Evolutionary conservation across 352 stramenopile genomes (phyloP).

Genomic region (Chrysophaeum taylorii): DNA sequence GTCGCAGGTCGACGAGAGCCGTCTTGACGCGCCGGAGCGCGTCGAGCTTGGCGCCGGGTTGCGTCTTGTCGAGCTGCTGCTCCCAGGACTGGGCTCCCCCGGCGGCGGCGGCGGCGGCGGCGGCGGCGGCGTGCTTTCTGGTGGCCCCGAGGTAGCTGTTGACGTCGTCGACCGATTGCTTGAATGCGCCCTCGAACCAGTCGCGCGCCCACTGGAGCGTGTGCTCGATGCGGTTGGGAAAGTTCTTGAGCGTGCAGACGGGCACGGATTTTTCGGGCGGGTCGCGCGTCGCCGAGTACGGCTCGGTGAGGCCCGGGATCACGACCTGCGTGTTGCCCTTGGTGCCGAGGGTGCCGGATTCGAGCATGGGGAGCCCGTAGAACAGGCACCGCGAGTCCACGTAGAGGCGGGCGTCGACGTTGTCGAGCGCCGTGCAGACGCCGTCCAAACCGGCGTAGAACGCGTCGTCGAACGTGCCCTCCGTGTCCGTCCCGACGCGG

Average conservation of each 20-base stretch:
- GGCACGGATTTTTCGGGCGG: conserved; percentile 97
- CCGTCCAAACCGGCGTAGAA: conserved; percentile 93
- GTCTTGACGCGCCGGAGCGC: conserved; percentile 78
- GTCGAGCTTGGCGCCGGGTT: conserved; percentile 92
- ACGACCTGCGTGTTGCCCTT: conserved; percentile 88
- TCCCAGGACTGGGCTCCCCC: conserved; percentile 53
- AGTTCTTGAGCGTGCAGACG: conserved; percentile 99
- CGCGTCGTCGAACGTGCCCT: conserved; percentile 94
- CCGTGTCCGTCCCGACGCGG: conserved; percentile 76
- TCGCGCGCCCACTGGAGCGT: conserved; percentile 96
- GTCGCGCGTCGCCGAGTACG: conserved; percentile 92
- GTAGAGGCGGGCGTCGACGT: conserved; percentile 97
- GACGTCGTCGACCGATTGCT: conserved; percentile 87
- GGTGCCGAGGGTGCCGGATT: conserved; percentile 95
- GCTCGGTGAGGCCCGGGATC: conserved; percentile 70
- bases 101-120: neutral
- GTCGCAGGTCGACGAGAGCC: conserved; percentile 79
- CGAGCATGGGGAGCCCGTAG: conserved; percentile 80
- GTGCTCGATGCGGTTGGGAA: conserved; percentile 98
- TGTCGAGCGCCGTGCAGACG: conserved; percentile 97
- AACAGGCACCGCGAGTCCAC: conserved; percentile 84
- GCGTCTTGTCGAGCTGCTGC: conserved; percentile 79
- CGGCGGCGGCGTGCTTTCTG: conserved; percentile 35
- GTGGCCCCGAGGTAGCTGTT: conserved; percentile 83
- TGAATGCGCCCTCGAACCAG: conserved; percentile 98